Evolutionary conservation across 345 rosid genomes (phyloP).

Genomic region (Arabis alpina): DNA sequence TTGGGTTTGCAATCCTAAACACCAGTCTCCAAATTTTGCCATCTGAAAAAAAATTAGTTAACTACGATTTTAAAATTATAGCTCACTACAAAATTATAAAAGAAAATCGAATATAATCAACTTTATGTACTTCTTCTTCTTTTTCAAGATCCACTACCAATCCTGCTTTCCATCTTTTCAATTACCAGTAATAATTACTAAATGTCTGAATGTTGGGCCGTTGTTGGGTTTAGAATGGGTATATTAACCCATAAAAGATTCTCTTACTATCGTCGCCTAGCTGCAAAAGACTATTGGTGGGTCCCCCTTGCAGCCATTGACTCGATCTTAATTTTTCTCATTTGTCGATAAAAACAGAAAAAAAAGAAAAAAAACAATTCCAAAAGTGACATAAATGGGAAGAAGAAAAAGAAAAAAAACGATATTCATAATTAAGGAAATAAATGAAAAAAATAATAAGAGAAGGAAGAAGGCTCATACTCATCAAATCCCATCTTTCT

Average conservation of each 20-base stretch:
- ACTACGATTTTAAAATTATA: too few species aligned
- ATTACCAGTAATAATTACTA: too few species aligned
- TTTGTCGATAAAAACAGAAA: conserved; percentile 12
- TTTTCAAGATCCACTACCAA: too few species aligned
- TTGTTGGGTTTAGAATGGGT: neutral
- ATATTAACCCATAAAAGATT: neutral
- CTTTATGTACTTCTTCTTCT: too few species aligned
- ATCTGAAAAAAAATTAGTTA: too few species aligned
- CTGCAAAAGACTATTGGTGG: conserved; percentile 3
- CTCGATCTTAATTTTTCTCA: conserved; percentile 22
- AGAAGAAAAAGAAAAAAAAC: neutral
- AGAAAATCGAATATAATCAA: too few species aligned
- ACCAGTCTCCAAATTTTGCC: too few species aligned
- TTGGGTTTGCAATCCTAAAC: too few species aligned
- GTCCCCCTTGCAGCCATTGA: neutral
- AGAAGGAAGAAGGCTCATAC: neutral
- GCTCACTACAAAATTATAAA: too few species aligned
- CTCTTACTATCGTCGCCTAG: neutral
- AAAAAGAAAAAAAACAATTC: conserved; percentile 2
- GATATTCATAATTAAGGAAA: conserved; percentile 1
- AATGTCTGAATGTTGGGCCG: conserved; percentile 13
- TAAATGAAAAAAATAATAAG: conserved; percentile 6
- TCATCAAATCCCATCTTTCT: neutral
- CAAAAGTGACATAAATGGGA: conserved; percentile 8
- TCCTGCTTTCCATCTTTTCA: too few species aligned